Evolutionary conservation across 1,284 basidiomycete species (phyloP).

Genomic region (Rhodotorula sp.): DNA sequence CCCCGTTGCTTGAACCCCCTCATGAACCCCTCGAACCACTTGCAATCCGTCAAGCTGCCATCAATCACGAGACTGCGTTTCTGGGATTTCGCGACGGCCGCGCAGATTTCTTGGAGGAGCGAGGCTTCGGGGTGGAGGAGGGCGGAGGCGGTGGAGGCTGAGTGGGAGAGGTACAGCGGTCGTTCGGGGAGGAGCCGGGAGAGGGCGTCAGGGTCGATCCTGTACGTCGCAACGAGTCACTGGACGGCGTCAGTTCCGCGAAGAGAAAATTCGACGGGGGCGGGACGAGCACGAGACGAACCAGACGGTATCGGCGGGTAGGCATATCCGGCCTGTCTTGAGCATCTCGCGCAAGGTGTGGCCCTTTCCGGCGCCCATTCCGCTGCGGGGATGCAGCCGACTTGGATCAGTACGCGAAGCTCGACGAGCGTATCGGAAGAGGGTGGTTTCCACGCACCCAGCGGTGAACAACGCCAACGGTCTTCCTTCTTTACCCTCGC

Average conservation of each 20-base stretch:
- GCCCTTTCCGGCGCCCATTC: slow-evolving; percentile 44
- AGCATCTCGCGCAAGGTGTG: slow-evolving; percentile 41
- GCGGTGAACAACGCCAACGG: slow-evolving; percentile 34
- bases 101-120: slow-evolving; percentile 43
- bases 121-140: slow-evolving; percentile 43
- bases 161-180: slow-evolving; percentile 36
- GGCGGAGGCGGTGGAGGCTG: slow-evolving; percentile 29
- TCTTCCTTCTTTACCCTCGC: background rate
- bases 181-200: slow-evolving; percentile 42
- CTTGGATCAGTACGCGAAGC: background rate
- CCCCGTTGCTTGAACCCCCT: slow-evolving; percentile 32
- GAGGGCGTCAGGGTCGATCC: slow-evolving; percentile 45
- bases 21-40: slow-evolving; percentile 43
- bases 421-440: too few species aligned
- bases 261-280: background rate
- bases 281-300: slow-evolving; percentile 2
- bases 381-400: slow-evolving; percentile 15
- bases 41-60: slow-evolving; percentile 42
- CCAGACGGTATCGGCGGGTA: slow-evolving; percentile 43
- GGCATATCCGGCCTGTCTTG: slow-evolving; percentile 26
- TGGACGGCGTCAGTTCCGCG: background rate
- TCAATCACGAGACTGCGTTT: slow-evolving; percentile 41
- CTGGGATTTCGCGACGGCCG: slow-evolving; percentile 31
- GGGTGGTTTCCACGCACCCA: slow-evolving; percentile 12
- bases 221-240: background rate